Percentiles rank a stretch among this genome's conserved stretches.
These are phyloP conservation scores for Cyberlindnera saturnus DNA, from an alignment of 805 yeast species.

Conservation along the genomic window DNA sequence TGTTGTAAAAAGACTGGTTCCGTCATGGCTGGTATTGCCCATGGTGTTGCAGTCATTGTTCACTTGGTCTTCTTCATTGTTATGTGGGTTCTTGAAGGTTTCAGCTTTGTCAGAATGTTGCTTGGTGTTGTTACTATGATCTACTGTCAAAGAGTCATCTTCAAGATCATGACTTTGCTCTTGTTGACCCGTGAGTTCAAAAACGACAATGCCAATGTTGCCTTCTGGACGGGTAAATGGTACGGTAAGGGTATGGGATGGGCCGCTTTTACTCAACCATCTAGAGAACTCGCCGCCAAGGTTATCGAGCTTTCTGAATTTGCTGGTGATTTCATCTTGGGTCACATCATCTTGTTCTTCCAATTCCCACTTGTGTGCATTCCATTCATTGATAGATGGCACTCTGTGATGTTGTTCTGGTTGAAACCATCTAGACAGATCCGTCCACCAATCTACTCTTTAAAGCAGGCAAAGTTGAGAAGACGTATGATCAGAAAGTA, in stretches of 20 bases:
- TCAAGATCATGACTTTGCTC: conserved; percentile 74
- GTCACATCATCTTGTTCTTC: conserved; percentile 80
- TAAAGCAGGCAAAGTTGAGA: conserved; percentile 93
- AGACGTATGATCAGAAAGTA: conserved; percentile 97
- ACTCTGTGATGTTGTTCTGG: conserved; percentile 98
- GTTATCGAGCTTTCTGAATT: conserved; percentile 90
- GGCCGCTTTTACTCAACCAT: conserved; percentile 92
- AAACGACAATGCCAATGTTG: conserved; percentile 91
- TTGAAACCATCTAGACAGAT: conserved; percentile 94
- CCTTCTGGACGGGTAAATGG: conserved; percentile 99
- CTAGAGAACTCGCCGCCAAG: conserved; percentile 93
- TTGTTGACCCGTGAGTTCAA: conserved; percentile 92
- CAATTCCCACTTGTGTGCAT: conserved; percentile 83
- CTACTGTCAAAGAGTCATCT: conserved; percentile 80
- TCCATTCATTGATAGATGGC: conserved; percentile 95
- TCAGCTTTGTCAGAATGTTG: conserved; percentile 81
- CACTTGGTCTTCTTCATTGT: conserved; percentile 87
- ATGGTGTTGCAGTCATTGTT: conserved; percentile 86
- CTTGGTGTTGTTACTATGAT: conserved; percentile 81
- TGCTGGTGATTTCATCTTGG: conserved; percentile 93
- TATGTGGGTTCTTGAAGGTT: conserved; percentile 96
- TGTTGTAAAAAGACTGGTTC: conserved; percentile 98
- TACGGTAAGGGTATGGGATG: conserved; percentile 89
- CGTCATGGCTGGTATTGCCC: conserved; percentile 91
- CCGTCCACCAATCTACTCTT: conserved; percentile 95